Evolutionary conservation across 495 filamentous ascomycete species (phyloP), one percentile per base, ranked within the genome.

Genomic region (Immersiella caudata): DNA sequence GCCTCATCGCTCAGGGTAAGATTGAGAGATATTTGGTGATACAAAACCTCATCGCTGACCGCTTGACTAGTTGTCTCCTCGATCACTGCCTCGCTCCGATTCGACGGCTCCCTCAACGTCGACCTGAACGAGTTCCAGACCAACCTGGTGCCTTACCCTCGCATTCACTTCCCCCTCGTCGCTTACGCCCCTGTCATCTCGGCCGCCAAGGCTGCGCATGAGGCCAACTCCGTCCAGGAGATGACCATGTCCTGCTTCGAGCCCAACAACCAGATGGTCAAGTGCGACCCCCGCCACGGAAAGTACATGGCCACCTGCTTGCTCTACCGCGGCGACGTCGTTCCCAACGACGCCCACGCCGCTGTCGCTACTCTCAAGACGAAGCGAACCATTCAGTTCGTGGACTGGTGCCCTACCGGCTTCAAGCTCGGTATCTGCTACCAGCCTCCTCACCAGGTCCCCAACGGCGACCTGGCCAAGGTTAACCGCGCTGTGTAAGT

Each of bases 381-480:
- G 73, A 97, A 97, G 88, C 89, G 93, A 68, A 97, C 93, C 76
- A 97, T 99, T 76, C 94, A 98, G 85, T 96, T 98, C 75, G 95
- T 99, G 73, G 95, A 99, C 84, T 99, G 95, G 95, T 99, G 95
- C 88, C 95, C 95, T 71, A 99, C 95, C 75, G 95, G 95, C 73
- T 98, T 98, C 90, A 99, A 99, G 90, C 90, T 99, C 73, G 95
- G 95, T 85, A 99, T 99, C 87, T 97, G 93, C 90, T 97, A 93
- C 87, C 94, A 99, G 85, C 92, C 94, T 66, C 95, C 95, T 69
- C 87, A 94, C 84, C 89, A 89, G 82, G 93, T 97, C 60, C 95
- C 95, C 77, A 96, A 96, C 83, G 93, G 96, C 71, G 95, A 97
- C 79, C 86, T 99, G 66, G 95, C 96, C 77, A 93, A 96, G 84